Percentiles rank a stretch among this genome's conserved stretches.
Evolutionary conservation across 441 rosid species (phyloP).

Genomic region (Daphne laureola): DNA sequence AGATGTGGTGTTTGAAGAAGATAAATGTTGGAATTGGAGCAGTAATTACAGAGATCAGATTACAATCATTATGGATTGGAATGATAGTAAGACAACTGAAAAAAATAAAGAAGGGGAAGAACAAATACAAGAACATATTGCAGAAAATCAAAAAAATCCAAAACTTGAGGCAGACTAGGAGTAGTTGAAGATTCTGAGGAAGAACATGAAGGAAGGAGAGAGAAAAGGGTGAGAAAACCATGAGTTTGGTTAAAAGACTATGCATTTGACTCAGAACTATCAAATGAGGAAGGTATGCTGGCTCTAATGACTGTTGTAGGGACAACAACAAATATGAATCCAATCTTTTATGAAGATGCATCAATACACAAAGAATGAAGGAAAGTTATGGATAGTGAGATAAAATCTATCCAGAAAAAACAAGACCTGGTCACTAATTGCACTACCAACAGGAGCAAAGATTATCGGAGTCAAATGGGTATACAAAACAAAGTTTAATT

Average conservation of each 20-base stretch:
- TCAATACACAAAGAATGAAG: background rate
- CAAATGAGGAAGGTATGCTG: too few relatives aligned
- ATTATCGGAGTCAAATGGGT: background rate
- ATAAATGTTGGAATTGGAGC: background rate
- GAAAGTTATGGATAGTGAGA: background rate
- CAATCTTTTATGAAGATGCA: background rate
- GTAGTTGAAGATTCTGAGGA: too few relatives aligned
- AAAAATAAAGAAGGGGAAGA: too few relatives aligned
- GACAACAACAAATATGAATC: background rate
- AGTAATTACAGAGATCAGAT: background rate
- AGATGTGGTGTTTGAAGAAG: background rate
- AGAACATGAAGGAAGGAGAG: too few relatives aligned
- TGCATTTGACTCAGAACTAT: too few relatives aligned
- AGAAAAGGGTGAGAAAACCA: too few relatives aligned
- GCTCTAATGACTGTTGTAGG: background rate
- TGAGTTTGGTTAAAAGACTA: too few relatives aligned
- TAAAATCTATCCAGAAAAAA: background rate
- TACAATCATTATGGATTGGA: background rate
- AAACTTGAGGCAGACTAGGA: too few relatives aligned
- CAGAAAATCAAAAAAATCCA: too few relatives aligned
- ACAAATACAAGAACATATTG: too few relatives aligned
- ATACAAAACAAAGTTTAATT: constrained; percentile 5
- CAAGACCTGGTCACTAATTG: background rate
- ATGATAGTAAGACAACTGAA: background rate
- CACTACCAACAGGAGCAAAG: background rate